phyloP scores from a whole-genome alignment of 2,329 filamentous ascomycete genomes.

The Xylaria digitata region DNA sequence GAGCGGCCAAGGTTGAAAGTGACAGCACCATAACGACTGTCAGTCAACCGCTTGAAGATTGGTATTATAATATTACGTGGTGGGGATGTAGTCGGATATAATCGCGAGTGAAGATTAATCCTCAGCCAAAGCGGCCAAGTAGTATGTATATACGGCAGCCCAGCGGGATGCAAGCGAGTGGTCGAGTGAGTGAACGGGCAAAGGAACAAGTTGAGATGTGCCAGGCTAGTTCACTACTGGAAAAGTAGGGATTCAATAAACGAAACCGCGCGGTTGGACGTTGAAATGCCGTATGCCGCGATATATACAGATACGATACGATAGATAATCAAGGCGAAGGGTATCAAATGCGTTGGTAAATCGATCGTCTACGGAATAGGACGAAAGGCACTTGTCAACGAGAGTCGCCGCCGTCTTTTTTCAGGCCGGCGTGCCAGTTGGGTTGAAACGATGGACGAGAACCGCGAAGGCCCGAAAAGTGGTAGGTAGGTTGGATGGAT shows the following conservation, averaged over 20 bases:
- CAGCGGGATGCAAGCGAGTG: slow-evolving; percentile 2
- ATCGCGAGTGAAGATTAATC: slow-evolving; percentile 1
- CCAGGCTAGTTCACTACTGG: background rate
- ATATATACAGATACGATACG: slow-evolving; percentile 9
- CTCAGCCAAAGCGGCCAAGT: slow-evolving; percentile 12
- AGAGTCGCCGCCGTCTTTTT: slow-evolving; percentile 5
- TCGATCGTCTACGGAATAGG: slow-evolving; percentile 9
- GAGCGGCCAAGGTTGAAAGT: slow-evolving; percentile 49
- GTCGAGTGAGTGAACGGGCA: background rate
- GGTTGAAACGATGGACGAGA: slow-evolving; percentile 32
- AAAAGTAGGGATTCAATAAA: slow-evolving; percentile 9
- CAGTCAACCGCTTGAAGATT: slow-evolving; percentile 10
- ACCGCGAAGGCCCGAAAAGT: slow-evolving; percentile 14
- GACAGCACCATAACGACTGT: slow-evolving; percentile 47
- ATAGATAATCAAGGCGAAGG: background rate
- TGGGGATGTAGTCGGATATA: background rate
- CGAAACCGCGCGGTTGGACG: slow-evolving; percentile 1
- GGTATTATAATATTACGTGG: slow-evolving; percentile 39
- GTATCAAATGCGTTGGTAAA: slow-evolving; percentile 3
- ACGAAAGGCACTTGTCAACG: slow-evolving; percentile 12
- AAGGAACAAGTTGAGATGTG: background rate
- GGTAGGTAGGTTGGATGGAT: background rate
- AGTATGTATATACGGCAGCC: slow-evolving; percentile 21
- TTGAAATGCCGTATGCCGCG: slow-evolving; percentile 15
- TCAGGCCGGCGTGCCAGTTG: slow-evolving; percentile 11